Conservation (phyloP, 2,329 filamentous ascomycete species). For the Tolypocladium capitatum region DNA sequence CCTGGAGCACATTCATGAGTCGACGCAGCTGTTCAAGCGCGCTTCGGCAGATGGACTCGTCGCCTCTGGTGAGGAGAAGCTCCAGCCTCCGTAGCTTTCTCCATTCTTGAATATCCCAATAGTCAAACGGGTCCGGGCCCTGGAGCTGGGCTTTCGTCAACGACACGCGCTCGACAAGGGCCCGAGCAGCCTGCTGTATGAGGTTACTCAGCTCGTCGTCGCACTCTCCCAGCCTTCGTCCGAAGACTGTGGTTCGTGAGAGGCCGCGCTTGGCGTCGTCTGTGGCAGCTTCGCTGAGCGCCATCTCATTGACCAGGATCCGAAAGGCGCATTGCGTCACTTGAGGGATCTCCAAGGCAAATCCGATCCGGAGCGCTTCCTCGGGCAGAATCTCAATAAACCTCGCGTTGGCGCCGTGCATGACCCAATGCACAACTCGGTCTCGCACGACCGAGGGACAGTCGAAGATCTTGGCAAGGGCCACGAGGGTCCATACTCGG, state of each 20-base stretch:
- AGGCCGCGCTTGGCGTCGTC: neutral
- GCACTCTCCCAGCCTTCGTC: slow-evolving; percentile 31
- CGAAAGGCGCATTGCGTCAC: slow-evolving; percentile 38
- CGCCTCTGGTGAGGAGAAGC: slow-evolving; percentile 9
- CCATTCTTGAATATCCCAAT: slow-evolving; percentile 21
- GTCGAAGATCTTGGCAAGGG: slow-evolving; percentile 46
- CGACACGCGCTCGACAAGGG: slow-evolving; percentile 33
- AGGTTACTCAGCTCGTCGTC: slow-evolving; percentile 42
- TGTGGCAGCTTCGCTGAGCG: slow-evolving; percentile 27
- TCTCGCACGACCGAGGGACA: slow-evolving; percentile 32
- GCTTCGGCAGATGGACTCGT: neutral
- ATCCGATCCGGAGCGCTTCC: slow-evolving; percentile 43
- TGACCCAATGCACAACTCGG: slow-evolving; percentile 44
- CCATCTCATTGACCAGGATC: slow-evolving; percentile 50
- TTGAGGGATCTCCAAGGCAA: slow-evolving; percentile 26
- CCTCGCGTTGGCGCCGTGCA: slow-evolving; percentile 35
- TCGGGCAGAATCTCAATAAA: slow-evolving; percentile 55
- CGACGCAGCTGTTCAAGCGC: slow-evolving; percentile 8
- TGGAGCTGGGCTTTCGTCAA: slow-evolving; percentile 16
- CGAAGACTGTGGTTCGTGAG: slow-evolving; percentile 23
- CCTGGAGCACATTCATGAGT: slow-evolving; percentile 11
- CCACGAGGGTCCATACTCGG: slow-evolving; percentile 54
- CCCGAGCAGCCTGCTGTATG: slow-evolving; percentile 44
- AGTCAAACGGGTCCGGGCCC: slow-evolving; percentile 19
- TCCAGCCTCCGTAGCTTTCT: slow-evolving; percentile 12